Base-by-base conservation (phyloP, 805 yeast species). In the Lipomyces starkeyi region DNA sequence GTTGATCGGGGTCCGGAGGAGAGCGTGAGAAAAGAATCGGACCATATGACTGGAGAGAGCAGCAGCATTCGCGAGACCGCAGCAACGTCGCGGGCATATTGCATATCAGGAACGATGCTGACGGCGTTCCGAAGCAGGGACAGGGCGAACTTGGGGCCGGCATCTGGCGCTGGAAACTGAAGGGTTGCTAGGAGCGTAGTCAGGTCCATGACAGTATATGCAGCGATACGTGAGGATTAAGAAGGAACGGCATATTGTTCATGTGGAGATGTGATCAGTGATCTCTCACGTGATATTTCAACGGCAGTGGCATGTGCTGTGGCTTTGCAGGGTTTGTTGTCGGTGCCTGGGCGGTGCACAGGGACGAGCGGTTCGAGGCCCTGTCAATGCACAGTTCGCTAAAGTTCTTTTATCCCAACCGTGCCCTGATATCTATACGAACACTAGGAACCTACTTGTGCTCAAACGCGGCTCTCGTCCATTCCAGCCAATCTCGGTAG, bases 41-140 rank as follows among this genome's bases (percentile, higher is more conserved):
- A 11, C 70, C 70, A 67, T 20, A 67, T 59, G 17, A 68, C 47
- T 14, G 68, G 68, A 20, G 71, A 64, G 14, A 67, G 64, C 27
- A 67, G 14, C 9, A 64, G 8, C 65, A 64, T 64, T 14, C 71
- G 65, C 49, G 65, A 25, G 52, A 67, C 34, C 8, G 64, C 61
- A 2, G 71, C 71, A 25, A 67, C 35, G n/a, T 67, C 68, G 27
- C 59, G 62, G 9, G 60, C 71, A 53, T 40, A 57, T 13, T 32
- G 25, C 20, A 64, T 62, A 8, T 9, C 4, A 1, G 62, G 60
- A 5, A 67, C 49, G 11, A 43, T 55, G 25, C 34, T 54, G 17
- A 61, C 68, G 40, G 65, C 49, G 20, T 54, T 27, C 52, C 35
- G 59, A 20, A 67, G 68, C 29, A 67, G 53, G 2, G 61, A 25